phyloP scores from a whole-genome alignment of 768 basidiomycete species.

The Macrolepiota albuminosa region DNA sequence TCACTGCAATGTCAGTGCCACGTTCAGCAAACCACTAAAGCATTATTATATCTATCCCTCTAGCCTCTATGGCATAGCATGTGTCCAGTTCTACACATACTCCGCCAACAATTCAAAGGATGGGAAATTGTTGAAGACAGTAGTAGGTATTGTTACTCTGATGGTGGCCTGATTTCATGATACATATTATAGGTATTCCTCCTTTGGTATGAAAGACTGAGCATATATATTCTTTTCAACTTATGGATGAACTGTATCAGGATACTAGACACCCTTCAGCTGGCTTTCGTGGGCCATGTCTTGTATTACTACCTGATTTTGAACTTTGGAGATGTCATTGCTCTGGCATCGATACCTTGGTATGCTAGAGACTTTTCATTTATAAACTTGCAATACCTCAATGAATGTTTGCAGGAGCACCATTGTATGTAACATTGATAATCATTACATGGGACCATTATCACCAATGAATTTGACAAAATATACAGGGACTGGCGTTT shows the following conservation, averaged over 20 bases:
- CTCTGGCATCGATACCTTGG: neutral
- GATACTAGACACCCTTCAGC: slow-evolving; percentile 2
- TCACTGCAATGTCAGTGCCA: neutral
- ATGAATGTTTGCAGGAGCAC: neutral
- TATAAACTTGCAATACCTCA: neutral
- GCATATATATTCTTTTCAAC: neutral
- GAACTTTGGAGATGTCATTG: neutral
- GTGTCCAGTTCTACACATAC: slow-evolving; percentile 1
- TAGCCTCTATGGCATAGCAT: slow-evolving; percentile 7
- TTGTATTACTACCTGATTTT: slow-evolving; percentile 1
- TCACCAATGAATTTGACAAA: neutral
- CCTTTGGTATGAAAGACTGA: slow-evolving; percentile 1
- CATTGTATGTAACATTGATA: neutral
- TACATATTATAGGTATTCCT: neutral
- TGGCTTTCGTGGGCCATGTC: neutral
- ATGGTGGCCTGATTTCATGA: neutral
- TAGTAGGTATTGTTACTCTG: neutral
- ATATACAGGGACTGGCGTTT: neutral
- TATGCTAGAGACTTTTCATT: neutral
- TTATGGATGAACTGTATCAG: neutral
- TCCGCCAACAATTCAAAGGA: neutral
- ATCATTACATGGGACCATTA: no score
- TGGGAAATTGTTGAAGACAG: neutral
- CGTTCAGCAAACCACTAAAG: no score
- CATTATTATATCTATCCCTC: neutral